Base-by-base conservation (phyloP, 2,329 filamentous ascomycete species). In the Sporothrix phasma region DNA sequence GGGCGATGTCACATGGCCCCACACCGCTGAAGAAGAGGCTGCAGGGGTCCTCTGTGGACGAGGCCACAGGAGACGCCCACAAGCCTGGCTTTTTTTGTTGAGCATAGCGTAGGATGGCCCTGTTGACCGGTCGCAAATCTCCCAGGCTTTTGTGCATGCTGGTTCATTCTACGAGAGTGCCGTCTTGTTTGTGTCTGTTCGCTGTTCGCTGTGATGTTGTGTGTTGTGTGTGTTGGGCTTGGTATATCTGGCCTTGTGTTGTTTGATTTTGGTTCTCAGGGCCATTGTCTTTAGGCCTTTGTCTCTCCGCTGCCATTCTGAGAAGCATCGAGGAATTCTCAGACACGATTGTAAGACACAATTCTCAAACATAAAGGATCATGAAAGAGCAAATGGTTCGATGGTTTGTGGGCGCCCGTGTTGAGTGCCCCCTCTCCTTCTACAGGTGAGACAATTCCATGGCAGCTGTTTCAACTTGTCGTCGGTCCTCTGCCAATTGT, bases 11-110 rank as follows among this genome's bases (percentile, higher is more conserved):
- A 19, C 41, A 22, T 13, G 2, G 61, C 61, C 41, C 61, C 61
- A 63, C 61, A 63, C 51, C 51, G 51, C 61, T 63, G 61, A 63
- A 58, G 61, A 54, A 54, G 15, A 7, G 7, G 11, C 29, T 15
- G 29, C 49, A 54, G 49, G 26, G 29, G 46, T 29, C 24, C 3
- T n/a, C n/a, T 26, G 24, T 29, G 26, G 26, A 15, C 13, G 8
- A 29, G 22, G 2, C 19, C 41, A 43, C 26, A n/a, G 29, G 37
- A 37, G 49, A 22, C 10, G 49, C 29, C 29, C 49, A 8, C 49
- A 26, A 13, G 13, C 10, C 26, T 51, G 24, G 26, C 6, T 15
- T 5, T n/a, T 41, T 39, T 39, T 10, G 5, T 17, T 6, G 15
- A 11, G 41, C 15, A n/a, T 22, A 56, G 31, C 26, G 19, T 41